Conservation (phyloP, 1,284 basidiomycete species). For the Uromyces viciae-fabae region DNA sequence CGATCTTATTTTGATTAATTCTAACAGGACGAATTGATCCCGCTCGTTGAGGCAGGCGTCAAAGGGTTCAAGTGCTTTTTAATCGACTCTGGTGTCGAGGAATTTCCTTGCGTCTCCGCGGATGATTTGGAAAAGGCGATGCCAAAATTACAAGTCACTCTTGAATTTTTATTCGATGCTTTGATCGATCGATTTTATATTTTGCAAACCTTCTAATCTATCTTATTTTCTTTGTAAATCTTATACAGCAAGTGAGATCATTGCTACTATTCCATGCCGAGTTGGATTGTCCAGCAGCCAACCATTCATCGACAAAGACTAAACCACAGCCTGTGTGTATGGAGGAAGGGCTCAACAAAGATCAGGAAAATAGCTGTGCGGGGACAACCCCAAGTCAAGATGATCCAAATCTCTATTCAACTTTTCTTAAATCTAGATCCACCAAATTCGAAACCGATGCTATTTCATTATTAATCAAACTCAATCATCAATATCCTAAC, state of each 20-base stretch:
- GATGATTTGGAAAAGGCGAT: constrained; percentile 69
- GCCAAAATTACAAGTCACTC: constrained; percentile 65
- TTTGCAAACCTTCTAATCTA: background rate
- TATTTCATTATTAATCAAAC: constrained; percentile 67
- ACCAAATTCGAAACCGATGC: constrained; percentile 65
- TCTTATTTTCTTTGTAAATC: background rate
- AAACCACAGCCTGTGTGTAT: constrained; percentile 46
- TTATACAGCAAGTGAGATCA: constrained; percentile 63
- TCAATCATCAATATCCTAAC: constrained; percentile 64
- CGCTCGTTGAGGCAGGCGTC: constrained; percentile 70
- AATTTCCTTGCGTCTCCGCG: constrained; percentile 79
- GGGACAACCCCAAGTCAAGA: no score
- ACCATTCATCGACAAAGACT: constrained; percentile 34
- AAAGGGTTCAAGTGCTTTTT: constrained; percentile 94
- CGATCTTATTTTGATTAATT: no score
- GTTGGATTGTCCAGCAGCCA: constrained; percentile 59
- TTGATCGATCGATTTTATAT: constrained; percentile 15
- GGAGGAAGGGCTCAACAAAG: background rate
- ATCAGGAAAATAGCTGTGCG: constrained; percentile 54
- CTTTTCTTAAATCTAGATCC: constrained; percentile 79
- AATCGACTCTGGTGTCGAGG: constrained; percentile 87
- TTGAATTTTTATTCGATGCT: background rate
- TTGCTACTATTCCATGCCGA: constrained; percentile 88
- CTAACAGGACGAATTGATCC: constrained; percentile 63
- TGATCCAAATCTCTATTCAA: constrained; percentile 65